Percentiles rank a stretch among this genome's conserved stretches.
These are phyloP conservation scores for Melocanna baccifera DNA, from an alignment of 176 grass and related monocot genomes.

Conservation along the genomic window DNA sequence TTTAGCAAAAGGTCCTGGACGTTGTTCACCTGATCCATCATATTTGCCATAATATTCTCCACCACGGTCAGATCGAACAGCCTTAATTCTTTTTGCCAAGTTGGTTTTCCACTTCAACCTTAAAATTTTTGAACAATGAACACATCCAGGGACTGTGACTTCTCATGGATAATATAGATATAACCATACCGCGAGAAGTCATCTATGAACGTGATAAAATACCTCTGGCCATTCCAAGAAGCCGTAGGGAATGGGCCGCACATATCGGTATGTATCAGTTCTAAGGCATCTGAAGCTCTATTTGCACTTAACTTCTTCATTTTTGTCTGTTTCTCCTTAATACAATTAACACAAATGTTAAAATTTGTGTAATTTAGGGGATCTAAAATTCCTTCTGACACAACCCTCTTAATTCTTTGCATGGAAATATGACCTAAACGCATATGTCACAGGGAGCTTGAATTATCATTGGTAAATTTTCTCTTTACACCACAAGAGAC, in stretches of 20 bases:
- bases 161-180: neutral
- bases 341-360: neutral
- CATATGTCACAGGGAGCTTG: neutral
- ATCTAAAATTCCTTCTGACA: neutral
- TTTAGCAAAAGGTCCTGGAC: neutral
- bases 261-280: neutral
- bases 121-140: neutral
- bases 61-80: neutral
- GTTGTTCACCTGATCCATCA: neutral
- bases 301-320: neutral
- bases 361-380: neutral
- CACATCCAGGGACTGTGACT: neutral
- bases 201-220: neutral
- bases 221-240: neutral
- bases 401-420: neutral
- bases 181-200: neutral
- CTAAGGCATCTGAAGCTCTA: neutral
- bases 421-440: neutral
- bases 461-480: neutral
- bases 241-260: neutral
- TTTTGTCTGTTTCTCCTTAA: neutral
- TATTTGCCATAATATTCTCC: neutral
- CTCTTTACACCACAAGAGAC: neutral
- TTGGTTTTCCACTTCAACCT: neutral
- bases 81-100: too few species aligned